Evolutionary conservation across 345 rosid genomes (phyloP), one percentile per base, ranked within the genome.

Genomic region (Hibiscus syriacus): DNA sequence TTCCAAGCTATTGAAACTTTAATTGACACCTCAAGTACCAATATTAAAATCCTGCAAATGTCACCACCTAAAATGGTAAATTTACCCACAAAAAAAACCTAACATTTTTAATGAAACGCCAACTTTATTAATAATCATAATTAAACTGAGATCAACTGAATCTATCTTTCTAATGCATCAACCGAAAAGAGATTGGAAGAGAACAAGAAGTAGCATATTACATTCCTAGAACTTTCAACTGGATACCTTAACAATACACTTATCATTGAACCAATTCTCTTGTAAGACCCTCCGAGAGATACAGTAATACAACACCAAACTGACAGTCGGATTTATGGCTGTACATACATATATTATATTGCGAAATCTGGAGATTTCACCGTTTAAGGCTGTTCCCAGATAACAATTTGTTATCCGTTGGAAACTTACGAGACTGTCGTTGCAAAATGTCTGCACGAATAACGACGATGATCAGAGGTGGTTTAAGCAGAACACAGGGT

Each of bases 401-500:
- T 50, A 19, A 22, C 26, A 50, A 19, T 45, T 45, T 7, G 11
- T 49, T 49, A 6, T 19, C 23, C 25, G 20, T 49, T 49, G 3
- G 1, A 56, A 27, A 16, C 2, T 14, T 32, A 38, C 29, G 7
- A 61, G 63, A 68, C 34, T 34, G 6, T 52, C 27, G 16, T 53
- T n/a, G n/a, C n/a, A n/a, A 53, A 17, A 36, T 57, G 52, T 38
- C 5, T 32, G 52, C 5, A 11, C 27, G 30, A 66, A 58, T 12
- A 2, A n/a, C n/a, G n/a, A 57, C 32, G 14, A 59, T 59, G 41
- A 27, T 12, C 11, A 13, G 17, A 36, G 13, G 29, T 32, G 20
- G 0, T 48, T 57, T 79, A 80, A 4, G 90, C 78, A 53, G 87
- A 83, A 76, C 96, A 93, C 69, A 89, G 60, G 60, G 95, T 84